A percentile compares a stretch with the other conserved stretches of the same genome.
Conservation (phyloP, 1,284 basidiomycete genomes). For the Pisolithus thermaeus region DNA sequence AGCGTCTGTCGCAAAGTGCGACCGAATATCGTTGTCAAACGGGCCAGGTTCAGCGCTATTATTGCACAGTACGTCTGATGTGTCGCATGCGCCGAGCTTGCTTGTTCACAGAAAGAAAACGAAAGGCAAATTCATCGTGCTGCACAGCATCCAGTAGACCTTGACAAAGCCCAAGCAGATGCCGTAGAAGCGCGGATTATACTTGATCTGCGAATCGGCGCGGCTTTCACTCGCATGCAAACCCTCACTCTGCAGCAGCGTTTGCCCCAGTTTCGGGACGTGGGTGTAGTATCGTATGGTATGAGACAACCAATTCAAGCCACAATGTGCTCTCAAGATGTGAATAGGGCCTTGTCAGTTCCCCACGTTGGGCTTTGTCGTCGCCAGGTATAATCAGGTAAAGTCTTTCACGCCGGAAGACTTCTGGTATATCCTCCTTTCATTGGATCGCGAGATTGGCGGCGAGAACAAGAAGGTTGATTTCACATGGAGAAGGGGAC, state of each 20-base stretch:
- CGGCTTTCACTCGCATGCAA: constrained; percentile 92
- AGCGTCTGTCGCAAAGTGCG: constrained; percentile 73
- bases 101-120: not conserved
- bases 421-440: constrained; percentile 91
- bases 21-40: constrained; percentile 66
- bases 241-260: constrained; percentile 68
- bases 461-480: constrained; percentile 48
- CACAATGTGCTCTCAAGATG: constrained; percentile 6
- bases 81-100: constrained; percentile 3
- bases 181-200: constrained; percentile 89
- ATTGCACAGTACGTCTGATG: constrained; percentile 77
- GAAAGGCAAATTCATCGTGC: constrained; percentile 92
- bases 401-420: constrained; percentile 85
- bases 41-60: constrained; percentile 95
- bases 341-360: constrained; percentile 91
- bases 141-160: constrained; percentile 79
- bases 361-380: constrained; percentile 96
- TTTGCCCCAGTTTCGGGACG: constrained; percentile 58
- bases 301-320: constrained; percentile 24
- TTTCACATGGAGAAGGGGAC: constrained; percentile 85
- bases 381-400: constrained; percentile 90
- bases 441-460: constrained; percentile 42
- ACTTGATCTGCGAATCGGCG: constrained; percentile 88
- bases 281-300: constrained; percentile 59
- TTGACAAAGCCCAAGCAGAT: constrained; percentile 82